These are phyloP conservation scores for Epichloe gansuensis DNA, from an alignment of 2,329 filamentous ascomycete species.

Conservation along the genomic window DNA sequence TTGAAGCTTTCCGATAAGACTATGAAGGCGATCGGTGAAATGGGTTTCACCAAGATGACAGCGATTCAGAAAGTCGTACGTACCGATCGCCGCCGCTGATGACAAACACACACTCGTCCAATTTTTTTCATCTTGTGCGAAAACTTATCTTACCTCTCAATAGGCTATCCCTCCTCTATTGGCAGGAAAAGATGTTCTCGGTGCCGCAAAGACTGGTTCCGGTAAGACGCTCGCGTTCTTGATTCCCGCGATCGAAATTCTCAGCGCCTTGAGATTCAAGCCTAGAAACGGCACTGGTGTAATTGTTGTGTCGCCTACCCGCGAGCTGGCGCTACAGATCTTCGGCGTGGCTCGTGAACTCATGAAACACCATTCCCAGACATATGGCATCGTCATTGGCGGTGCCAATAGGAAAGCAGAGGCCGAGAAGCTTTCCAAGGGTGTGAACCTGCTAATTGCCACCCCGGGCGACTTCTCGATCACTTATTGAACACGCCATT, in stretches of 20 bases:
- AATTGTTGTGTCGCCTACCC: constrained; percentile 82
- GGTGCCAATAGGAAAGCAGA: constrained; percentile 86
- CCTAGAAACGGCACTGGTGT: constrained; percentile 88
- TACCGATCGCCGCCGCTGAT: background rate
- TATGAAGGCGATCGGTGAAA: constrained; percentile 73
- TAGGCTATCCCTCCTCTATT: constrained; percentile 72
- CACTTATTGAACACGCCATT: constrained; percentile 92
- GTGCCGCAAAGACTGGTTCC: constrained; percentile 89
- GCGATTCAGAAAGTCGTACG: constrained; percentile 66
- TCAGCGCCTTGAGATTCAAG: constrained; percentile 84
- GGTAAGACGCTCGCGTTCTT: constrained; percentile 94
- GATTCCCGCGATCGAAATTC: constrained; percentile 88
- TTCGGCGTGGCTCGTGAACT: constrained; percentile 90
- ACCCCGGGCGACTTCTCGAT: constrained; percentile 89
- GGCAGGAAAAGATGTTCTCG: constrained; percentile 83
- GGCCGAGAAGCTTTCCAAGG: constrained; percentile 86
- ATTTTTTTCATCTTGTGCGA: background rate
- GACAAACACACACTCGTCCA: background rate
- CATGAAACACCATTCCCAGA: constrained; percentile 86
- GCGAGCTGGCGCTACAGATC: constrained; percentile 89
- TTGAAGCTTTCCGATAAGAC: constrained; percentile 81
- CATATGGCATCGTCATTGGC: constrained; percentile 91
- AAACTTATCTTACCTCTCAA: background rate
- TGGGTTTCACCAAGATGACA: constrained; percentile 94
- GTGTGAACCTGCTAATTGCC: constrained; percentile 87